Conservation (phyloP, 2,329 filamentous ascomycete genomes). For the Talaromyces sp. region DNA sequence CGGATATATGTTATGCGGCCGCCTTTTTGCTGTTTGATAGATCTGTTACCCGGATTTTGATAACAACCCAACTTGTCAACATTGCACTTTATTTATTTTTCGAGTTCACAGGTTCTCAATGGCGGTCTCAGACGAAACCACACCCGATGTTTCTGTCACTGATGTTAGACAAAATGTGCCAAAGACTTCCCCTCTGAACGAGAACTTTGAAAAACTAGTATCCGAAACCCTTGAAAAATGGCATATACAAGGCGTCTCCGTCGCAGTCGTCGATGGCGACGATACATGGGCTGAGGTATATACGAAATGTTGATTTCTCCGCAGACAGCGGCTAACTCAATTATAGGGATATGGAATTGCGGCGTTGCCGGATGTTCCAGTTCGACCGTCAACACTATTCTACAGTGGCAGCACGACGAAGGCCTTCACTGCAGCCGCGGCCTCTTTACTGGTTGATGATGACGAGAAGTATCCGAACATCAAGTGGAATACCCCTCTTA, state of each 20-base stretch:
- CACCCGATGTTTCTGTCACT: neutral
- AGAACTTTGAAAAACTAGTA: slow-evolving; percentile 9
- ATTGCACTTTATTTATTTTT: neutral
- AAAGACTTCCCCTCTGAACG: slow-evolving; percentile 9
- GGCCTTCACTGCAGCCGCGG: slow-evolving; percentile 46
- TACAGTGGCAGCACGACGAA: slow-evolving; percentile 53
- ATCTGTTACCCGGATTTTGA: neutral
- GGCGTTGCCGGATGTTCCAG: slow-evolving; percentile 23
- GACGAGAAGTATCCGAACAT: slow-evolving; percentile 19
- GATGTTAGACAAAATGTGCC: neutral
- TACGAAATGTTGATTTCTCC: neutral
- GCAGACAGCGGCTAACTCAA: neutral
- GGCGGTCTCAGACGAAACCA: neutral
- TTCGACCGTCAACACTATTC: slow-evolving; percentile 44
- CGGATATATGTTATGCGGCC: too few relatives aligned
- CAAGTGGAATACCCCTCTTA: slow-evolving; percentile 14
- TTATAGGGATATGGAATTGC: slow-evolving; percentile 36
- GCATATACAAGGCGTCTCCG: slow-evolving; percentile 8
- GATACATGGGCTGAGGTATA: slow-evolving; percentile 9
- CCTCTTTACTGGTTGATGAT: slow-evolving; percentile 38
- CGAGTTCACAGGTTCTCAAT: neutral
- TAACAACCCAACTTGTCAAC: neutral
- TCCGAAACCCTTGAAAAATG: slow-evolving; percentile 4
- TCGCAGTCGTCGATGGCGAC: slow-evolving; percentile 8
- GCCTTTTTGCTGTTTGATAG: neutral